Base-by-base conservation (phyloP, 139 green algal species). In the Tetradesmus lagerheimii region DNA sequence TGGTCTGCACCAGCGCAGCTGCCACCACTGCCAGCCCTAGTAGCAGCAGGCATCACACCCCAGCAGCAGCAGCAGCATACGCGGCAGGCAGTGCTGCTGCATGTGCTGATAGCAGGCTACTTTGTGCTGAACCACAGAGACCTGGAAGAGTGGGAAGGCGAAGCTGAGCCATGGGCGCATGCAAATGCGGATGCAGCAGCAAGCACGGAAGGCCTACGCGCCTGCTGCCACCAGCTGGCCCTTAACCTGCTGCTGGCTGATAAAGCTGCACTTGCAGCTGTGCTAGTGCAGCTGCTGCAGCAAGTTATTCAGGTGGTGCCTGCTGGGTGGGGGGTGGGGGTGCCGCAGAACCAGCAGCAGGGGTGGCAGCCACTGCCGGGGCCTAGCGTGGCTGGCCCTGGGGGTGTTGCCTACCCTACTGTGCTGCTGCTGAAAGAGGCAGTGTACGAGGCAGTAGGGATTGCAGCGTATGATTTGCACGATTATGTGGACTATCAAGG, bases 371-470 rank as follows among this genome's bases (percentile, higher is more conserved):
- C 39, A 41, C 31, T 88, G 62, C 83, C 83, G 29, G 83, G 83
- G 4, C 83, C 83, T 39, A 25, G 37, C 38, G 77, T 91, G 47
- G 38, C 57, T 14, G 18, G 88, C 62, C 86, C 79, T 8, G 74
- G 80, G 4, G 81, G 71, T 89, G 43, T 38, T 20, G 45, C 23
- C 2, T 66, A 78, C 25, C 93, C 91, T 0, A 35, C 50, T 2
- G 64, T 92, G n/a, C 84, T 96, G 57, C 90, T 98, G 31, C 66
- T 90, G 53, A 99, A 98, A 91, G 97, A 99, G 79, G 97, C 96
- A 1, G 90, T 94, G 25, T 99, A 99, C 88, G 92, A 95, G 62
- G 95, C 97, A 27, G 94, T 96, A 45, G 94, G 94, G 0, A 78
- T 95, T 4, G 95, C 93, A 0, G 91, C 93, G 1, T 98, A 98